Evolutionary conservation across 2,329 filamentous ascomycete genomes (phyloP).

Genomic region (Ophiosphaerella korrae): DNA sequence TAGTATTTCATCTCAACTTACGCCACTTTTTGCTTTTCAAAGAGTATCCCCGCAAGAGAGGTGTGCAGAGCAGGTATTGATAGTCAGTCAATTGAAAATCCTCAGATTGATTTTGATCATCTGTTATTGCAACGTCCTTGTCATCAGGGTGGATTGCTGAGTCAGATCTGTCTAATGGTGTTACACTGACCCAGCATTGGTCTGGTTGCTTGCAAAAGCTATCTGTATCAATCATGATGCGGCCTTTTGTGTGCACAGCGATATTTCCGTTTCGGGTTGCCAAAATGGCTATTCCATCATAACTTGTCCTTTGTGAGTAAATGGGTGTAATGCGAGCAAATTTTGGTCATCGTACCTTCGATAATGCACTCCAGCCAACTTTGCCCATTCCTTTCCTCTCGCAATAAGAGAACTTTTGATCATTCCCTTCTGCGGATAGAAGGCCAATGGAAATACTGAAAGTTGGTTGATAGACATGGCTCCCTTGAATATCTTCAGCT

Average conservation of each 20-base stretch:
- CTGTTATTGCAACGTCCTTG: no score
- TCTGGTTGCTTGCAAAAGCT: constrained; percentile 28
- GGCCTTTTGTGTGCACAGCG: constrained; percentile 70
- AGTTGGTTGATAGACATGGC: constrained; percentile 79
- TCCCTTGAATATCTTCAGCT: constrained; percentile 66
- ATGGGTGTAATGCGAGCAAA: no score
- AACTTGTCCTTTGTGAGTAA: no score
- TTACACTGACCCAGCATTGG: constrained; percentile 78
- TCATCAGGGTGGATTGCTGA: no score
- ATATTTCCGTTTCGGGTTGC: constrained; percentile 26
- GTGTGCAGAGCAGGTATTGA: no score
- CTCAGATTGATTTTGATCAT: no score
- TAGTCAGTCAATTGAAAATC: no score
- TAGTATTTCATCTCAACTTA: no score
- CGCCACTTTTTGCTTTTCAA: no score
- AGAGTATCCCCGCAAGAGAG: no score
- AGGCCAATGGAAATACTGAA: constrained; percentile 75
- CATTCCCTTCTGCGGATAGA: constrained; percentile 71
- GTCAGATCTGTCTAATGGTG: constrained; percentile 75
- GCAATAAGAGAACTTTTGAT: constrained; percentile 71
- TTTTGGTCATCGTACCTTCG: constrained; percentile 72
- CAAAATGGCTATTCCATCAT: constrained; percentile 42
- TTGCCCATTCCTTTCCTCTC: constrained; percentile 80
- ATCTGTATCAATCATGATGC: constrained; percentile 81
- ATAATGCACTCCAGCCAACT: constrained; percentile 78